Base-by-base conservation (phyloP, 495 filamentous ascomycete genomes). In the Xylaria flabelliformis region DNA sequence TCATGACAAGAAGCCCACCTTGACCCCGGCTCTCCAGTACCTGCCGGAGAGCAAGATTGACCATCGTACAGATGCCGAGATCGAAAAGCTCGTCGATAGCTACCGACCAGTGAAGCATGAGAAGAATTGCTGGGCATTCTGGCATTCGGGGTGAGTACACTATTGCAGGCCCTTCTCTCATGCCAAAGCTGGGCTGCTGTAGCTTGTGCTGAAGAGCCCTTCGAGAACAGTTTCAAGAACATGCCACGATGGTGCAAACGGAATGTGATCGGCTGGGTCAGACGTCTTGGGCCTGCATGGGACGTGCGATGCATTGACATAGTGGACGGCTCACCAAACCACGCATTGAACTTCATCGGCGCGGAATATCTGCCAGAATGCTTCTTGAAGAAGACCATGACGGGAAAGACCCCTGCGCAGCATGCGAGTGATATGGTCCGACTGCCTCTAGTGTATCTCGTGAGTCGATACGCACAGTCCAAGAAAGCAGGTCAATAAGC, bases 381-480 rank as follows among this genome's bases (percentile, higher is more conserved):
- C 13, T 76, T 82, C 41, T 72, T 77, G 19, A 64, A 74, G 7
- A 74, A 72, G 2, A 78, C 61, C 15, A 80, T 83, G 80, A 67
- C 66, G 3, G 79, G 80, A 0, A 69, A 69, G 39, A 46, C 66
- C 3, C 69, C 73, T 7, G 73, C 76, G 48, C 76, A 73, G 9
- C 80, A 82, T 53, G 70, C 67, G 36, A 74, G 74, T 2, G 81
- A 83, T 72, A 69, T 83, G 55, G 62, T 79, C 13, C 74, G 81
- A 19, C 75, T 79, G 3, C 79, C 81, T n/a, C 72, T 77, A 17
- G 51, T 83, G 26, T 79, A 75, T 32, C 69, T 67, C 21, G 66
- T 69, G 39, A 69, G 66, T 69, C 42, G 12, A 42, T 17, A 21
- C 19, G 24, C 39, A 58, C 36, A 4, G 10, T 26, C 12, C 9